A percentile compares a stretch with the other conserved stretches of the same genome.
Conservation (phyloP, 495 filamentous ascomycete genomes). For the Penicillium nucicola region DNA sequence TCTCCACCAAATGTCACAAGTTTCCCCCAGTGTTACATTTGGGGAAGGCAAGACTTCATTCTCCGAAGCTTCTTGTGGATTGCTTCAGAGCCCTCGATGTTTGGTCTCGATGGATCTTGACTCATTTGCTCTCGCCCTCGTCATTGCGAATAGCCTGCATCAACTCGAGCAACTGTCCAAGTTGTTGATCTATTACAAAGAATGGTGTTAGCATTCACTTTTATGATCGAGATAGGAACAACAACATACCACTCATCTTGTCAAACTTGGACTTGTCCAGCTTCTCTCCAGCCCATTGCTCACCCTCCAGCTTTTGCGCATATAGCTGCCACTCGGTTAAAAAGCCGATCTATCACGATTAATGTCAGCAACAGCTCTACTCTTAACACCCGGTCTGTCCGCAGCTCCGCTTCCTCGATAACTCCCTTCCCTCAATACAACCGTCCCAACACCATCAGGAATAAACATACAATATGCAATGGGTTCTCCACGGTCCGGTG, state of each 20-base stretch:
- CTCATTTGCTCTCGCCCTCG: constrained; percentile 19
- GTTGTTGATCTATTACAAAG: constrained; percentile 69
- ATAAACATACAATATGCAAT: constrained; percentile 70
- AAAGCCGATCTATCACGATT: constrained; percentile 76
- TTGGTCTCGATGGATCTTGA: not conserved
- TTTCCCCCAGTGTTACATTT: not conserved
- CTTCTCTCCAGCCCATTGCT: constrained; percentile 74
- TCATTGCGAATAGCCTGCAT: constrained; percentile 74
- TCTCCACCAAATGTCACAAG: not conserved
- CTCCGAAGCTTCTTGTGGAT: not conserved
- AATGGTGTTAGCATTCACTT: constrained; percentile 6
- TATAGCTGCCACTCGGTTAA: constrained; percentile 96
- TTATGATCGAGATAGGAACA: constrained; percentile 8
- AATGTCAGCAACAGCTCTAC: constrained; percentile 8
- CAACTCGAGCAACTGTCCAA: constrained; percentile 90
- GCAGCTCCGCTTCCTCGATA: not conserved
- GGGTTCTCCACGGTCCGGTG: constrained; percentile 86
- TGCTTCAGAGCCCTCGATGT: too few species aligned
- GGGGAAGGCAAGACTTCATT: not conserved
- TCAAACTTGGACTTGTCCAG: constrained; percentile 75
- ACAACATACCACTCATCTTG: constrained; percentile 86
- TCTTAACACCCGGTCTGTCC: not conserved
- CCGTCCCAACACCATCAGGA: not conserved
- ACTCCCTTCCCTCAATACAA: not conserved
- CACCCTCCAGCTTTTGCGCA: constrained; percentile 84